phyloP scores from a whole-genome alignment of 2,329 filamentous ascomycete species.

The Alternaria tenuissima region DNA sequence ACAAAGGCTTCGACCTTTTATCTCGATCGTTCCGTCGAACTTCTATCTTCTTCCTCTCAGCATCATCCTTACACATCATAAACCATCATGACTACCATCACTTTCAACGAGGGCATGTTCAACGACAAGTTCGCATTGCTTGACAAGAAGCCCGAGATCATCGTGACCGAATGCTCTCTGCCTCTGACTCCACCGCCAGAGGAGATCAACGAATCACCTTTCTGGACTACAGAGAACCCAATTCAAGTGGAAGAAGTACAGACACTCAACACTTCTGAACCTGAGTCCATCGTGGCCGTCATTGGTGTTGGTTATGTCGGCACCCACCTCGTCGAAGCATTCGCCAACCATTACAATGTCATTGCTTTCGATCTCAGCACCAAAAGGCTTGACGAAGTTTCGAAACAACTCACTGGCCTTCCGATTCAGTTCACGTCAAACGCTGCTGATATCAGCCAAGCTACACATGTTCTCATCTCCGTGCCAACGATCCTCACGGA shows the following conservation, averaged over 20 bases:
- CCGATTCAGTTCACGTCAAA: slow-evolving; percentile 24
- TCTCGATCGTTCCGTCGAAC: no score
- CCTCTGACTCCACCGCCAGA: slow-evolving; percentile 16
- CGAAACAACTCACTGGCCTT: slow-evolving; percentile 11
- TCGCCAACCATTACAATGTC: slow-evolving; percentile 53
- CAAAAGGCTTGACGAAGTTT: slow-evolving; percentile 7
- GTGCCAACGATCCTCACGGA: slow-evolving; percentile 61
- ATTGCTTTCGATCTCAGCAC: slow-evolving; percentile 46
- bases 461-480: slow-evolving; percentile 63
- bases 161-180: slow-evolving; percentile 4
- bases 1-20: no score
- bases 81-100: slow-evolving; percentile 9
- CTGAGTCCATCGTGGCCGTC: slow-evolving; percentile 46
- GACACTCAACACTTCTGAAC: neutral
- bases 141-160: slow-evolving; percentile 8
- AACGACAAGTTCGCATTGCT: neutral
- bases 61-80: neutral
- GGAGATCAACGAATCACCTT: neutral
- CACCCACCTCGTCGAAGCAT: slow-evolving; percentile 58
- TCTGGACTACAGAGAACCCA: neutral
- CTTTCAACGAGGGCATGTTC: slow-evolving; percentile 14
- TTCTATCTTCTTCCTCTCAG: neutral
- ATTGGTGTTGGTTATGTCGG: slow-evolving; percentile 65
- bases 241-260: neutral
- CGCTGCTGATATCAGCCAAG: slow-evolving; percentile 51